Evolutionary conservation across 495 filamentous ascomycete genomes (phyloP).

Genomic region (Astrothelium macrocarpum): DNA sequence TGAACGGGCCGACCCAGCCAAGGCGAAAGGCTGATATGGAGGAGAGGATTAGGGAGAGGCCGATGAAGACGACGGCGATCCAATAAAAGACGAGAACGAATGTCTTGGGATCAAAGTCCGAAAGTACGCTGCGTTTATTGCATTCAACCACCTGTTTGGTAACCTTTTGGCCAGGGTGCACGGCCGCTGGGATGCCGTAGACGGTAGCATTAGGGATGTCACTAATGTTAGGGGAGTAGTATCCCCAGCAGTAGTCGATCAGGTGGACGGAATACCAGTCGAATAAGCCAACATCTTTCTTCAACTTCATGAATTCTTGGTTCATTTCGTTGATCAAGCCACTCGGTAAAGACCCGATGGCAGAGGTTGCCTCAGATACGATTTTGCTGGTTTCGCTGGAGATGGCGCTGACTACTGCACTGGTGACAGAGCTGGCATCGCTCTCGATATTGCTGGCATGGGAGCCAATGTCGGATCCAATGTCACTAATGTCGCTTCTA

Average conservation of each 20-base stretch:
- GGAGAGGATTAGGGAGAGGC: slow-evolving; percentile 44
- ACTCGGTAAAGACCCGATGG: slow-evolving; percentile 5
- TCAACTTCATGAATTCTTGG: slow-evolving; percentile 38
- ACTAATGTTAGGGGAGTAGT: slow-evolving; percentile 39
- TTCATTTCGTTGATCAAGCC: slow-evolving; percentile 26
- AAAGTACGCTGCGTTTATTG: slow-evolving; percentile 46
- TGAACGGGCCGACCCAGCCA: slow-evolving; percentile 31
- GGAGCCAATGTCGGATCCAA: slow-evolving; percentile 6
- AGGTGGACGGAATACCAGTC: slow-evolving; percentile 68
- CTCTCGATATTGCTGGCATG: slow-evolving; percentile 10
- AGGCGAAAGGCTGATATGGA: slow-evolving; percentile 34
- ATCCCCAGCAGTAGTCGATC: slow-evolving; percentile 59
- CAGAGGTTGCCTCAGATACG: slow-evolving; percentile 11
- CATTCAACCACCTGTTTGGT: slow-evolving; percentile 51
- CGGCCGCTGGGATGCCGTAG: background rate
- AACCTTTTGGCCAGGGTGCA: slow-evolving; percentile 12
- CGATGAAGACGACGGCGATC: slow-evolving; percentile 49
- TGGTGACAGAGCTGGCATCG: slow-evolving; percentile 8
- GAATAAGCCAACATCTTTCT: slow-evolving; percentile 45
- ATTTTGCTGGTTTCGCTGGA: slow-evolving; percentile 9
- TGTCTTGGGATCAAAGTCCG: slow-evolving; percentile 51
- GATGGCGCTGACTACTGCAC: slow-evolving; percentile 1
- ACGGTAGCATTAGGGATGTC: slow-evolving; percentile 38
- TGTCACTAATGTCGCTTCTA: background rate
- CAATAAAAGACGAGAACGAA: slow-evolving; percentile 55